phyloP scores from a whole-genome alignment of 2,329 filamentous ascomycete genomes.

The Diaporthe capsici region DNA sequence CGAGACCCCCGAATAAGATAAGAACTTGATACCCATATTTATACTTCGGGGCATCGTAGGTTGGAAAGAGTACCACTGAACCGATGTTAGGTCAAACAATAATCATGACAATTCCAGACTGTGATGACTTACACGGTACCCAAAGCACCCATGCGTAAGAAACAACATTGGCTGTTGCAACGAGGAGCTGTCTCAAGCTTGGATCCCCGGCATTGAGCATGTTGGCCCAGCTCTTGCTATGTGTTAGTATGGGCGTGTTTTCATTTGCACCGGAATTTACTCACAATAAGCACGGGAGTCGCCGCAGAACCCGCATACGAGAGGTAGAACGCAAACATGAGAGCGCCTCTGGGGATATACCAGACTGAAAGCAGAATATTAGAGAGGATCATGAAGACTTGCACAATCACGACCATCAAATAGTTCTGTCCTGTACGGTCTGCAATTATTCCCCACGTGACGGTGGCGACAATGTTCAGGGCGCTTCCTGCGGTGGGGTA shows the following conservation, averaged over 20 bases:
- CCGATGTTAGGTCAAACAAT: background rate
- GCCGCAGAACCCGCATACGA: slow-evolving; percentile 1
- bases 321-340: background rate
- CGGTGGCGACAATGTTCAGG: background rate
- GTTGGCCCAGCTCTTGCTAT: background rate
- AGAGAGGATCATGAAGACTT: background rate
- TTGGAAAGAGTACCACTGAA: background rate
- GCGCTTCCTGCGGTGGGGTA: background rate
- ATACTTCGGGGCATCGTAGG: background rate
- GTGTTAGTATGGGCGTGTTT: background rate
- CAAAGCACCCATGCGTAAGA: slow-evolving; percentile 7
- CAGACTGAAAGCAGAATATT: background rate
- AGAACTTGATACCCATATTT: background rate
- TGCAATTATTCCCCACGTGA: background rate
- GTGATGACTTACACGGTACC: background rate
- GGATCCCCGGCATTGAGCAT: background rate
- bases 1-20: background rate
- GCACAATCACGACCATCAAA: background rate
- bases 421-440: background rate
- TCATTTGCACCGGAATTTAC: background rate
- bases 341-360: background rate
- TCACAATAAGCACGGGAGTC: background rate
- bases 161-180: background rate
- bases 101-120: background rate
- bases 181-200: background rate